Base-by-base conservation (phyloP, 768 basidiomycete species). In the Lentinula edodes region DNA sequence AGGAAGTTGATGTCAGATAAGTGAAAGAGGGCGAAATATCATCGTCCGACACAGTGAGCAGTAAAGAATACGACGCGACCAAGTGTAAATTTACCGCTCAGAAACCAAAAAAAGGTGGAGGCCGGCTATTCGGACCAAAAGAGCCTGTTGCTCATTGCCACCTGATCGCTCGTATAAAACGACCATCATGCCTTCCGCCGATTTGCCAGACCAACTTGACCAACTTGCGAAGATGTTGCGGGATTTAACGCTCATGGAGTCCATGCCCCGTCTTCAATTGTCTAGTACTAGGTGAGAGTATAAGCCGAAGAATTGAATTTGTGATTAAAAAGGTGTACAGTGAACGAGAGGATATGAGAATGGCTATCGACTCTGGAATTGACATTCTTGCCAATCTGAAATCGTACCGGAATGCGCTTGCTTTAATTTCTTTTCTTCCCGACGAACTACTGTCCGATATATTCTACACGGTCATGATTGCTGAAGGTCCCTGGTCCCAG, bases 351-450 rank as follows among this genome's bases (percentile, higher is more conserved):
- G 13, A 1, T 5, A 34, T 59, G 7, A 5, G 45, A 16, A 16
- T 16, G 28, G 48, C 48, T 50, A 51, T 59, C 15, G 58, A 59
- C 34, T 41, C 23, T 23, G 46, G 58, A 20, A 50, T 50, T 15
- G 35, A 20, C 35, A 20, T 59, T 7, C 58, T 59, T 18, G 46
- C 43, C 2, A 38, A 34, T 50, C 32, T 59, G 10, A 59, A 59
- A 38, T 42, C 58, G 20, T 59, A 48, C 20, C 23, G 58, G 18
- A 59, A 59, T 45, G 20, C 20, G 8, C 8, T 59, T 34, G 16
- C 45, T 18, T 38, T 20, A 6, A 59, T 59, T 8, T 59, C 46
- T 50, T 51, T 59, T 39, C 58, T 59, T 35, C 58, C 58, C 10
- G 46, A 59, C 46, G 58, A 59, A 50, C 8, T 59, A 12, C 42